These are phyloP conservation scores for Exophiala mesophila DNA, from an alignment of 2,329 filamentous ascomycete species.

Conservation along the genomic window DNA sequence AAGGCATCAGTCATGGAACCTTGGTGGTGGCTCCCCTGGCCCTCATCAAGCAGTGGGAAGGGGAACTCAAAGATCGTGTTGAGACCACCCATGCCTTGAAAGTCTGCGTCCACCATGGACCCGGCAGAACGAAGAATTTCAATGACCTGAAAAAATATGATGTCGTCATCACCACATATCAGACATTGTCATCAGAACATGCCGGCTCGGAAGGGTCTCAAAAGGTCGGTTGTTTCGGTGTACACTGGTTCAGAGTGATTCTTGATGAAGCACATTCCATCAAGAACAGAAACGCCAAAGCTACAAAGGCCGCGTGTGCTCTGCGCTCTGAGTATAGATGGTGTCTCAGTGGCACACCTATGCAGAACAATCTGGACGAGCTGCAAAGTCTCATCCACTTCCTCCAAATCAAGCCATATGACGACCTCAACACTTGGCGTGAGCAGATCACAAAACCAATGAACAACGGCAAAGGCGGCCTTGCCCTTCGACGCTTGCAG, in stretches of 20 bases:
- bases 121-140: constrained; percentile 72
- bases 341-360: constrained; percentile 93
- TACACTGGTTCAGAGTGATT: constrained; percentile 93
- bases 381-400: constrained; percentile 91
- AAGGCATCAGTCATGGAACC: constrained; percentile 69
- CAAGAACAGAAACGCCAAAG: constrained; percentile 96
- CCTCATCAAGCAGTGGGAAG: constrained; percentile 95
- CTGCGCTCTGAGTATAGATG: constrained; percentile 83
- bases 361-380: constrained; percentile 98
- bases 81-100: constrained; percentile 63
- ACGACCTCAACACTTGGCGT: constrained; percentile 81
- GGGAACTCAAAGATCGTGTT: constrained; percentile 82
- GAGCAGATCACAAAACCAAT: constrained; percentile 84
- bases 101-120: constrained; percentile 87
- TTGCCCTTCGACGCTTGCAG: constrained; percentile 83
- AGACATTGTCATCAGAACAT: constrained; percentile 89
- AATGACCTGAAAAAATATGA: constrained; percentile 78
- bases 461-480: constrained; percentile 81
- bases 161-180: constrained; percentile 95
- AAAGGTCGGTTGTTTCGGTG: constrained; percentile 79
- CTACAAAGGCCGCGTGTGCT: constrained; percentile 85
- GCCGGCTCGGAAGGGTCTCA: constrained; percentile 57
- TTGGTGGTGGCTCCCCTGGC: constrained; percentile 90
- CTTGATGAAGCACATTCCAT: constrained; percentile 96
- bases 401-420: constrained; percentile 84